Percentiles rank a stretch among this genome's conserved stretches.
Evolutionary conservation across 805 yeast genomes (phyloP).

Genomic region (Candida mattraensis): DNA sequence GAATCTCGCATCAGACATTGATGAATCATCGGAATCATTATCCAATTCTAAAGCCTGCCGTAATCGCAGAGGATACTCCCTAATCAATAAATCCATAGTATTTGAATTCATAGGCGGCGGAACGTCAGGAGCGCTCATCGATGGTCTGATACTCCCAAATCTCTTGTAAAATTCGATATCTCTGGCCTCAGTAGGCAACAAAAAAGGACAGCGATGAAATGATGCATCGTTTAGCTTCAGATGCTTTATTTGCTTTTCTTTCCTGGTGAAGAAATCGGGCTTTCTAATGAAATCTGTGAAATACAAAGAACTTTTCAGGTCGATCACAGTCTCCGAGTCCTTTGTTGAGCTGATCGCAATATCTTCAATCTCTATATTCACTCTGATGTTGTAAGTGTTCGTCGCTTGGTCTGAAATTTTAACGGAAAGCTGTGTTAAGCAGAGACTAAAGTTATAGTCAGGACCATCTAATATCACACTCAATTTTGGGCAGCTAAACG

Average conservation of each 20-base stretch:
- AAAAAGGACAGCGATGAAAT: constrained; percentile 74
- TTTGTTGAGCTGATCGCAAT: constrained; percentile 34
- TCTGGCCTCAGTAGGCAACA: constrained; percentile 53
- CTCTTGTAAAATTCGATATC: constrained; percentile 47
- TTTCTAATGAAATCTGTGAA: constrained; percentile 61
- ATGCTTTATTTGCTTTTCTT: constrained; percentile 61
- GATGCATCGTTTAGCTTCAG: constrained; percentile 76
- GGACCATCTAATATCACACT: constrained; percentile 41
- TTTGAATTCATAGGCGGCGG: constrained; percentile 57
- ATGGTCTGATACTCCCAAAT: constrained; percentile 54
- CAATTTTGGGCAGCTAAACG: constrained; percentile 53
- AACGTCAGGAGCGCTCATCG: constrained; percentile 62
- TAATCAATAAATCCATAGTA: constrained; percentile 44
- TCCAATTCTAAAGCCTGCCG: constrained; percentile 14
- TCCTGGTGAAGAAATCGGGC: constrained; percentile 44
- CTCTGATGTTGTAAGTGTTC: constrained; percentile 55
- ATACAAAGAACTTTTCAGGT: constrained; percentile 56
- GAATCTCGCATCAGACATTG: constrained; percentile 2
- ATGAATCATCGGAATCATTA: constrained; percentile 8
- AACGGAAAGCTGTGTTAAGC: constrained; percentile 33
- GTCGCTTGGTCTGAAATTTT: constrained; percentile 71
- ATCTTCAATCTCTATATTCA: constrained; percentile 50
- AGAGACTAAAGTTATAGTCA: constrained; percentile 25
- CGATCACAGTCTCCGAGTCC: constrained; percentile 32
- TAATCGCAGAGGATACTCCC: constrained; percentile 30